Base-by-base conservation (phyloP, 495 filamentous ascomycete genomes). In the Aspergillus heteromorphus region DNA sequence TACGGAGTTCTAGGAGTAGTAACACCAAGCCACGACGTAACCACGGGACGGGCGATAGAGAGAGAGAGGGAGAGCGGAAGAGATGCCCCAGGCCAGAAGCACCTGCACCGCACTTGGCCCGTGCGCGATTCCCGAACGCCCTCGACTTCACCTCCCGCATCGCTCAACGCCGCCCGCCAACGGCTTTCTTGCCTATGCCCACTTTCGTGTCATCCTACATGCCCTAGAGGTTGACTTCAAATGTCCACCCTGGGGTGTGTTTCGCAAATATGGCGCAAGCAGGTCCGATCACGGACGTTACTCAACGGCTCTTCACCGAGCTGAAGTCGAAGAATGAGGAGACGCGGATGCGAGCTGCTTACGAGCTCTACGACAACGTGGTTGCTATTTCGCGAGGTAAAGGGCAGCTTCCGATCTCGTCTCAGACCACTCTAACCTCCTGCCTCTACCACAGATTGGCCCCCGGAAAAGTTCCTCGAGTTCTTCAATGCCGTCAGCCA, bases 401-500 rank as follows among this genome's bases (percentile, higher is more conserved):
- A 40, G 19, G 17, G 6, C 45, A 13, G 6, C 29, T 31, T 14
- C 30, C 31, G 5, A 34, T 34, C 48, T 13, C 34, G n/a, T 20
- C 17, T 17, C 13, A 10, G 13, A 40, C 11, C 41, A 40, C 6
- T 53, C 53, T 59, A 18, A 60, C 21, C 43, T 45, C 18, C 62
- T 45, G 20, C 42, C 31, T 48, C 9, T 16, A 6, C 34, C 40
- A 8, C 53, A 95, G 91, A 96, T 63, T 83, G 90, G 64, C 78
- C 80, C 6, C 76, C 85, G 29, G 87, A 89, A 63, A 84, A 86
- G 53, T 96, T 96, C 65, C 74, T 80, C 31, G 73, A 83, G 47
- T 92, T 88, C 68, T 95, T 91, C 67, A 87, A 85, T 62, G 74
- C 82, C 13, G 85, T 95, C 55, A 91, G 88, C 62, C 77, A 80